Percentiles rank a stretch among this genome's conserved stretches.
phyloP scores from a whole-genome alignment of 805 yeast genomes.

The Zygoascus bituminiphila region DNA sequence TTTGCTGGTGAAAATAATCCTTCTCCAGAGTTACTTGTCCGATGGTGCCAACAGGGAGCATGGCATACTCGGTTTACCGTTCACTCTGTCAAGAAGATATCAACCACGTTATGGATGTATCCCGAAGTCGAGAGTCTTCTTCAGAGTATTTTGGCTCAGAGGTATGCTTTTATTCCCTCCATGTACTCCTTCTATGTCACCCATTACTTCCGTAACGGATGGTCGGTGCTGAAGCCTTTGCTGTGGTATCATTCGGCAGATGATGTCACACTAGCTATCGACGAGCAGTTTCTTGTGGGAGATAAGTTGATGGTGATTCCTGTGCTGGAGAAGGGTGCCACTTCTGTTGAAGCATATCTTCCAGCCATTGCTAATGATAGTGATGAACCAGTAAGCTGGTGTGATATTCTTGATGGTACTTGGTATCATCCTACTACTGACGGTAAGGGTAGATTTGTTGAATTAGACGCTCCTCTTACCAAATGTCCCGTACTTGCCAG shows the following conservation, averaged over 20 bases:
- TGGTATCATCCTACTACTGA: slow-evolving; percentile 4
- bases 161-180: slow-evolving; percentile 5
- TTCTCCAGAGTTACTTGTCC: slow-evolving; percentile 7
- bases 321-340: slow-evolving; percentile 6
- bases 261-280: slow-evolving; percentile 5
- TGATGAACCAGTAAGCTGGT: slow-evolving; percentile 7
- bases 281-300: slow-evolving; percentile 9
- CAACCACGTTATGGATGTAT: slow-evolving; percentile 10
- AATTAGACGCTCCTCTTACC: slow-evolving; percentile 9
- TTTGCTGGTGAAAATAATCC: slow-evolving; percentile 8
- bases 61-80: slow-evolving; percentile 10
- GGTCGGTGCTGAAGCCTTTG: slow-evolving; percentile 8
- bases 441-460: slow-evolving; percentile 3
- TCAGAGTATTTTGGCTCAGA: background rate
- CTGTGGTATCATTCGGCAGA: slow-evolving; percentile 7
- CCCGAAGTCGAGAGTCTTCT: slow-evolving; percentile 6
- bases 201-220: slow-evolving; percentile 8
- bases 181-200: slow-evolving; percentile 8
- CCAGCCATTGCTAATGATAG: slow-evolving; percentile 1
- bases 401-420: slow-evolving; percentile 9
- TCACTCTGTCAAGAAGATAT: slow-evolving; percentile 5
- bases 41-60: slow-evolving; percentile 9
- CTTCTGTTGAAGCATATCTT: slow-evolving; percentile 4
- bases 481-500: slow-evolving; percentile 6
- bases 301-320: slow-evolving; percentile 6